Evolutionary conservation across 2,329 filamentous ascomycete genomes (phyloP).

Genomic region (Colletotrichum siamense): DNA sequence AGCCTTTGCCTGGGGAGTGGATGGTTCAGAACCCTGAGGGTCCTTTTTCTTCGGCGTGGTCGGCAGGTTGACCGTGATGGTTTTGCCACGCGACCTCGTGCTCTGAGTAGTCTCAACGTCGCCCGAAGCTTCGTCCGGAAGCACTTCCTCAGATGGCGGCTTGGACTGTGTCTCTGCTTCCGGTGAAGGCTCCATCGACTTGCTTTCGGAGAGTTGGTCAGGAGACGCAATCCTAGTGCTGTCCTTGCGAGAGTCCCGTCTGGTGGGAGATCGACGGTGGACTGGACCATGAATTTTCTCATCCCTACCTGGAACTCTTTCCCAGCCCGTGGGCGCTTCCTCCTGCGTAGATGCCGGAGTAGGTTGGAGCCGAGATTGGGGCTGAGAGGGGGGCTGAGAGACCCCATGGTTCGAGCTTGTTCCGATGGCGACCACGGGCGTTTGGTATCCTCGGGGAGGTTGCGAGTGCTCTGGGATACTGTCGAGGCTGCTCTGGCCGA

Average conservation of each 20-base stretch:
- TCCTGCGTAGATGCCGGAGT: not conserved
- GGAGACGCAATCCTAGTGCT: not conserved
- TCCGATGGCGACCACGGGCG: not conserved
- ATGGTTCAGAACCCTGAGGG: not conserved
- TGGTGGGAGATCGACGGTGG: conserved; percentile 7
- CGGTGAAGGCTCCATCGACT: not conserved
- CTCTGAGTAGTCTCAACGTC: not conserved
- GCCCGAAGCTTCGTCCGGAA: conserved; percentile 19
- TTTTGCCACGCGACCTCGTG: not conserved
- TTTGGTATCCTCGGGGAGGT: not conserved
- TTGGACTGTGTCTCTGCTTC: conserved; percentile 30
- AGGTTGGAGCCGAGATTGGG: rapidly evolving
- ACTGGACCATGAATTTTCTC: conserved; percentile 10
- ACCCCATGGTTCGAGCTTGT: not conserved
- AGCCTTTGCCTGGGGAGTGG: not conserved
- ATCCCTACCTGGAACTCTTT: not conserved
- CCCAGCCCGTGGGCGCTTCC: not conserved
- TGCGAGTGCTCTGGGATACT: not conserved
- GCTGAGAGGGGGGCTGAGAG: not conserved
- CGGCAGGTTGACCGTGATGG: conserved; percentile 12
- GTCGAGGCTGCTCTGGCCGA: not conserved
- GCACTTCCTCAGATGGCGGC: conserved; percentile 31
- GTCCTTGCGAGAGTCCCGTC: not conserved
- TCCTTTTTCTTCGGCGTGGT: not conserved
- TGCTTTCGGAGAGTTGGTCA: not conserved